Evolutionary conservation across 345 rosid genomes (phyloP).

Genomic region (Hirschfeldia incana): DNA sequence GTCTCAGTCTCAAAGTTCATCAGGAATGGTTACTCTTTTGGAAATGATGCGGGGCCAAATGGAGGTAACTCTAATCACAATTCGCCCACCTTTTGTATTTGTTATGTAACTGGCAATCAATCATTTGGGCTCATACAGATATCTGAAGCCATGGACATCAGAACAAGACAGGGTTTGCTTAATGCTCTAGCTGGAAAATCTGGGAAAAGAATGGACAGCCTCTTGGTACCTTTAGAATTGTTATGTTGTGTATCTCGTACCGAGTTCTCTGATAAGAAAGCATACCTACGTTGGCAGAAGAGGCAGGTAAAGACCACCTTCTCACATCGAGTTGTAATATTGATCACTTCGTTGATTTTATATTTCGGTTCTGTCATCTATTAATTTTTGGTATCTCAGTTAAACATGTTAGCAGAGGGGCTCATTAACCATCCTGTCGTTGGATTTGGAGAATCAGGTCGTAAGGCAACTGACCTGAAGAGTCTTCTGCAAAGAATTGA

Average conservation of each 20-base stretch:
- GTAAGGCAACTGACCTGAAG: constrained; percentile 75
- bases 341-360: constrained; percentile 21
- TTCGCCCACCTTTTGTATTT: constrained; percentile 1
- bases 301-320: constrained; percentile 77
- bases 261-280: constrained; percentile 94
- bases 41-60: constrained; percentile 91
- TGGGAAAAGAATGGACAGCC: constrained; percentile 93
- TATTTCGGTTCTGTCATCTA: constrained; percentile 26
- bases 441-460: constrained; percentile 93
- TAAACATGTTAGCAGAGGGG: constrained; percentile 94
- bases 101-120: constrained; percentile 19
- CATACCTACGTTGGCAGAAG: constrained; percentile 96
- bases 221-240: constrained; percentile 85
- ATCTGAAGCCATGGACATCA: constrained; percentile 93
- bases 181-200: constrained; percentile 83
- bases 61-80: constrained; percentile 61
- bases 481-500: constrained; percentile 86
- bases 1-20: constrained; percentile 59
- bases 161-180: constrained; percentile 93
- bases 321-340: constrained; percentile 14
- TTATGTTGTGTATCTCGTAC: constrained; percentile 87
- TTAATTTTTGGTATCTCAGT: constrained; percentile 49
- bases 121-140: constrained; percentile 50
- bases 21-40: constrained; percentile 79
- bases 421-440: constrained; percentile 85